Evolutionary conservation across 2,329 filamentous ascomycete genomes (phyloP).

Genomic region (Hymenoscyphus occultus): DNA sequence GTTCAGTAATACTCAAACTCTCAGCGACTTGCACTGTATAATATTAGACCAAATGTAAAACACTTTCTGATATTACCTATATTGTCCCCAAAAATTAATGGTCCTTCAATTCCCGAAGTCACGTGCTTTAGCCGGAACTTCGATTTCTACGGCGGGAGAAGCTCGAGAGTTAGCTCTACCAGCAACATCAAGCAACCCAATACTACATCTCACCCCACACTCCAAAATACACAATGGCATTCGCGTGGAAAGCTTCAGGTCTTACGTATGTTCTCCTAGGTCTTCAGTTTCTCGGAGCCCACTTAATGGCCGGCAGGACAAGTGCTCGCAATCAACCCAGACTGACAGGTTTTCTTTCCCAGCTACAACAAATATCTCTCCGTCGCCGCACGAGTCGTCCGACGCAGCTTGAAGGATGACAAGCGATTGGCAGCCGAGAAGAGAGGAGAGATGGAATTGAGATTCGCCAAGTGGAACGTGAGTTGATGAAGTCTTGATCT

Average conservation of each 20-base stretch:
- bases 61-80: background rate
- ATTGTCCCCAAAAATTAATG: background rate
- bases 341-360: slow-evolving; percentile 40
- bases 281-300: background rate
- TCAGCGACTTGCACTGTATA: background rate
- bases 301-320: background rate
- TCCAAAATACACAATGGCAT: slow-evolving; percentile 63
- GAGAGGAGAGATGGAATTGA: slow-evolving; percentile 83
- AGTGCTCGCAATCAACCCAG: slow-evolving; percentile 11
- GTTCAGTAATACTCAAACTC: slow-evolving; percentile 5
- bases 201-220: slow-evolving; percentile 24
- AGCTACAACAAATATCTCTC: slow-evolving; percentile 99
- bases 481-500: slow-evolving; percentile 39
- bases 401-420: slow-evolving; percentile 95
- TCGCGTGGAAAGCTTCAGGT: slow-evolving; percentile 97
- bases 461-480: slow-evolving; percentile 95
- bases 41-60: background rate
- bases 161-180: background rate
- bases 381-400: slow-evolving; percentile 89
- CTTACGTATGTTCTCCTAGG: slow-evolving; percentile 51
- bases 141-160: slow-evolving; percentile 6
- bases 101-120: background rate
- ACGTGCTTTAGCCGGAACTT: slow-evolving; percentile 5
- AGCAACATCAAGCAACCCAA: slow-evolving; percentile 18
- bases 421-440: slow-evolving; percentile 84